Percentiles rank a stretch among this genome's conserved stretches.
Evolutionary conservation across 2,329 filamentous ascomycete species (phyloP).

Genomic region (Curvularia sp.): DNA sequence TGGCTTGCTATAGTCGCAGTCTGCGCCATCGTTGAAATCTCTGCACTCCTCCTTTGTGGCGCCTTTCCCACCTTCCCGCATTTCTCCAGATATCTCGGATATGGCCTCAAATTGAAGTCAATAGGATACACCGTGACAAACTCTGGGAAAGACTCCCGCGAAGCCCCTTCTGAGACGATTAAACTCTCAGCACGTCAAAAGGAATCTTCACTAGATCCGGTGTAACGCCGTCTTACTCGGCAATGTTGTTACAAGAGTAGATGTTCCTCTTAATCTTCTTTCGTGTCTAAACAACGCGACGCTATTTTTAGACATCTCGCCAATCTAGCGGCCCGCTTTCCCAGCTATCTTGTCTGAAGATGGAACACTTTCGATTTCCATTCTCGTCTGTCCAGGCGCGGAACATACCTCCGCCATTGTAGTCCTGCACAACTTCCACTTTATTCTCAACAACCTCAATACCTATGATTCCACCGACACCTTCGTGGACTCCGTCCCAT

Average conservation of each 20-base stretch:
- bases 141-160: conserved; percentile 2
- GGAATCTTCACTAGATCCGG: neutral
- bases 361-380: conserved; percentile 64
- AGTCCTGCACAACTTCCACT: conserved; percentile 73
- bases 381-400: conserved; percentile 75
- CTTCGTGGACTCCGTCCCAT: conserved; percentile 78
- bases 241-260: neutral
- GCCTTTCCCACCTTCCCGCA: conserved; percentile 26
- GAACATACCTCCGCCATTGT: conserved; percentile 89
- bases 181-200: neutral
- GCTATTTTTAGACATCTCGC: conserved; percentile 2
- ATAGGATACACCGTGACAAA: neutral
- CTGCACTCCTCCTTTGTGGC: conserved; percentile 24
- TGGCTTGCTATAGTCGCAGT: conserved; percentile 18
- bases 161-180: neutral
- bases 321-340: conserved; percentile 30
- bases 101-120: neutral
- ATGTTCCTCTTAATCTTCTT: neutral
- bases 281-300: neutral
- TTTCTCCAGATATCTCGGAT: conserved; percentile 13
- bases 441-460: conserved; percentile 67
- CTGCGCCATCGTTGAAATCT: conserved; percentile 14
- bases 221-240: neutral
- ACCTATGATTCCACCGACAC: conserved; percentile 85
- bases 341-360: conserved; percentile 61